phyloP scores from a whole-genome alignment of 805 yeast genomes.

The Jamesozyma rosinii region DNA sequence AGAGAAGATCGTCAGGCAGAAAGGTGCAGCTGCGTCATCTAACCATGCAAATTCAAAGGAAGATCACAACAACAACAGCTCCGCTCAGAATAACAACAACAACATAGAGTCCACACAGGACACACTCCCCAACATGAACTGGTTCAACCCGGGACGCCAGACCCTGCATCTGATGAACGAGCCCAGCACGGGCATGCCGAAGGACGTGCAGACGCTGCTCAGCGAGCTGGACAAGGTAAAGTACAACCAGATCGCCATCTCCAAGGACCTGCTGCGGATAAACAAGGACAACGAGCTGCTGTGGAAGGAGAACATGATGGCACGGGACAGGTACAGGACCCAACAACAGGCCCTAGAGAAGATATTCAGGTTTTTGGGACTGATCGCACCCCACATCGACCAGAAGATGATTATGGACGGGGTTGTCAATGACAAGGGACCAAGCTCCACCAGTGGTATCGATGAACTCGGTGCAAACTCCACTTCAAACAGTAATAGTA shows the following conservation, averaged over 20 bases:
- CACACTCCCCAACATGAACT: background rate
- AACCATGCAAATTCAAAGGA: conserved; percentile 4
- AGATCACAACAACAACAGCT: background rate
- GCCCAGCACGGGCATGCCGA: conserved; percentile 1
- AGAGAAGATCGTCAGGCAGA: conserved; percentile 77
- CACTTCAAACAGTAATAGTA: background rate
- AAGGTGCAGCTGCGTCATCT: conserved; percentile 12
- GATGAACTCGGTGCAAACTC: background rate
- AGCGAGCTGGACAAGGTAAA: conserved; percentile 69
- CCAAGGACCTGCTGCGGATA: conserved; percentile 76
- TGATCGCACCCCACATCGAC: conserved; percentile 37
- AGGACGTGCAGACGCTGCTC: conserved; percentile 32
- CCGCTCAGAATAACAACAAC: background rate
- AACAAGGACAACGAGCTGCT: conserved; percentile 79
- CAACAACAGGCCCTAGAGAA: conserved; percentile 85
- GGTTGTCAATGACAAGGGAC: conserved; percentile 3
- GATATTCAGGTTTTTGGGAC: conserved; percentile 77
- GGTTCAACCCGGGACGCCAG: background rate
- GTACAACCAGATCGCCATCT: conserved; percentile 66
- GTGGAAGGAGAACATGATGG: conserved; percentile 81
- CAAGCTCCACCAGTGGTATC: background rate
- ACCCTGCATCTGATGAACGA: conserved; percentile 12
- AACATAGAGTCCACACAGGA: background rate
- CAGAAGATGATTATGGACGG: conserved; percentile 26
- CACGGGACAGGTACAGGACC: conserved; percentile 74